Percentiles rank a stretch among this genome's conserved stretches.
Conservation (phyloP, 1,284 basidiomycete genomes). For the Boletus austroedulis region DNA sequence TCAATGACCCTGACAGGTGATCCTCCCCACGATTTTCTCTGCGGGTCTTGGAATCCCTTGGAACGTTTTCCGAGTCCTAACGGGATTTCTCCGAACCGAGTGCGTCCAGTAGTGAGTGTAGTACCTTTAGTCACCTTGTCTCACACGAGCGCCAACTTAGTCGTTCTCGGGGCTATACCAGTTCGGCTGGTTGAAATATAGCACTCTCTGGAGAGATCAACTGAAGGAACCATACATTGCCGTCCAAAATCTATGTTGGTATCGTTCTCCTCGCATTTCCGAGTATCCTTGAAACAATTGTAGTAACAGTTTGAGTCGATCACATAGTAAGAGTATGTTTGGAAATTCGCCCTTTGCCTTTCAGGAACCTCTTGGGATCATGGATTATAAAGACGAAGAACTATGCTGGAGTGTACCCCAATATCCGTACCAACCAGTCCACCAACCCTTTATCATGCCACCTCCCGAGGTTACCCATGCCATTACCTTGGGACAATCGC, state of each 20-base stretch:
- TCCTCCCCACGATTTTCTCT: neutral
- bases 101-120: conserved; percentile 10
- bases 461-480: conserved; percentile 15
- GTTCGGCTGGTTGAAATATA: neutral
- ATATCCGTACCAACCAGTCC: conserved; percentile 20
- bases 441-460: conserved; percentile 15
- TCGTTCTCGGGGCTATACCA: neutral
- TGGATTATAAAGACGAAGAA: conserved; percentile 25
- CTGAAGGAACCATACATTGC: neutral
- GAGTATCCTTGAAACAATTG: conserved; percentile 1
- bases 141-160: neutral
- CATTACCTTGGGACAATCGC: conserved; percentile 23
- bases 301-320: neutral
- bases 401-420: conserved; percentile 11
- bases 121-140: neutral
- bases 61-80: neutral
- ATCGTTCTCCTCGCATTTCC: neutral
- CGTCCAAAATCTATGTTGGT: conserved; percentile 8
- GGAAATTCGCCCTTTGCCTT: conserved; percentile 5
- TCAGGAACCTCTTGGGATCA: conserved; percentile 12
- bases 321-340: conserved; percentile 16
- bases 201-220: neutral
- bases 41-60: neutral
- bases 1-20: conserved; percentile 1
- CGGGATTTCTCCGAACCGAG: neutral